Percentiles rank a stretch among this genome's conserved stretches.
Evolutionary conservation across 78 protist genomes (phyloP).

Genomic region (Pigoraptor vietnamica): DNA sequence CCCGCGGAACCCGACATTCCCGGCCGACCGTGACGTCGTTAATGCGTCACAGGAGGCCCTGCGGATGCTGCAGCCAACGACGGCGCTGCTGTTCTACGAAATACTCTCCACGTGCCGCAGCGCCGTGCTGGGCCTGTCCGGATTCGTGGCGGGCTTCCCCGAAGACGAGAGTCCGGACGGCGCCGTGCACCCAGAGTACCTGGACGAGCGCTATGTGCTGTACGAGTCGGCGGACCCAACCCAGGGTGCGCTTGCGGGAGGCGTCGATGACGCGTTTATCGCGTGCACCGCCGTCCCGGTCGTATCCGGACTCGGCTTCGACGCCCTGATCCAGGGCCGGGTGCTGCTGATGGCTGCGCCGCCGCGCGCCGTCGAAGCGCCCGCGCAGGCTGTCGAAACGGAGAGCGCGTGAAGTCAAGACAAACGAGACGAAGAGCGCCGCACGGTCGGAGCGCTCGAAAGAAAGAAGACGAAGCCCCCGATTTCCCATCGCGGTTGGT

Average conservation of each 20-base stretch:
- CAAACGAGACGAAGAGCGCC: no score
- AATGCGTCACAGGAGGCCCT: neutral
- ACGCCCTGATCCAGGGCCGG: neutral
- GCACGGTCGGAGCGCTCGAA: no score
- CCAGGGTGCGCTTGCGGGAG: neutral
- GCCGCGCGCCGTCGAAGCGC: no score
- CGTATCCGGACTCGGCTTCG: neutral
- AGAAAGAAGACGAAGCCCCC: no score
- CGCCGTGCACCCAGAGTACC: neutral
- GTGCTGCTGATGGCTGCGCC: neutral
- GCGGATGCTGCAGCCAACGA: neutral
- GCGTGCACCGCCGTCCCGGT: neutral
- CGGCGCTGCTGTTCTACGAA: neutral
- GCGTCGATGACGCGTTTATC: neutral
- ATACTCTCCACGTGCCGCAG: neutral
- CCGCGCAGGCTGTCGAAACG: no score
- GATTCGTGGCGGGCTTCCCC: neutral
- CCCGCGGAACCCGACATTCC: neutral
- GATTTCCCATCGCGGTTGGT: no score
- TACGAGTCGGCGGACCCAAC: neutral
- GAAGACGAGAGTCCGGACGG: neutral
- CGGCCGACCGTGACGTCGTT: neutral
- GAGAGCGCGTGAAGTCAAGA: no score
- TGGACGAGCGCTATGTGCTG: neutral
- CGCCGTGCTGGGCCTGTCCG: neutral